Evolutionary conservation across 148 eudicot genomes (phyloP).

Genomic region (Agrostemma githago): DNA sequence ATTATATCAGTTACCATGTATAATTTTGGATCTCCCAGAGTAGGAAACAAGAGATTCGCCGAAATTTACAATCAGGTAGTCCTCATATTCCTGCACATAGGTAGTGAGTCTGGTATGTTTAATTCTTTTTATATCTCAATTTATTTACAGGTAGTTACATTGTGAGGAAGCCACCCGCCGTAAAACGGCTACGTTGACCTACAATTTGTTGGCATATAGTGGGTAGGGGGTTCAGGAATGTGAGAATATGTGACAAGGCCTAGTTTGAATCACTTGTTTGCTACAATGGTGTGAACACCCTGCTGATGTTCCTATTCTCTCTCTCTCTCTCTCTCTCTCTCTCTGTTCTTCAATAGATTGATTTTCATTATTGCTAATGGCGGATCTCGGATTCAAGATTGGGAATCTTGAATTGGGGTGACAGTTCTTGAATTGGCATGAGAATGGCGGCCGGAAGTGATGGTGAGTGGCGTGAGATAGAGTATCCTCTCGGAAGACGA

Average conservation of each 20-base stretch:
- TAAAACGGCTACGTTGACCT: not conserved
- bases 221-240: not conserved
- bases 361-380: no score
- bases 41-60: slow-evolving; percentile 85
- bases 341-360: not conserved
- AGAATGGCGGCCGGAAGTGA: no score
- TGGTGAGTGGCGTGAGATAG: no score
- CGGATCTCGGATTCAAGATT: no score
- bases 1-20: slow-evolving; percentile 84
- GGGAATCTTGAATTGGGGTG: no score
- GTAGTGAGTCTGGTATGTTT: not conserved
- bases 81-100: not conserved
- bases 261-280: slow-evolving; percentile 4
- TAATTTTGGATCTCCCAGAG: slow-evolving; percentile 97
- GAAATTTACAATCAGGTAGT: slow-evolving; percentile 85
- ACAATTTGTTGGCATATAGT: not conserved
- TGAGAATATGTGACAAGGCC: not conserved
- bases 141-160: not conserved
- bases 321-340: not conserved
- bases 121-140: not conserved
- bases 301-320: not conserved
- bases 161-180: not conserved
- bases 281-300: not conserved
- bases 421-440: no score
- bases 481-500: no score